Base-by-base conservation (phyloP, 371 early-diverging fungal species). In the Mucor sp. region DNA sequence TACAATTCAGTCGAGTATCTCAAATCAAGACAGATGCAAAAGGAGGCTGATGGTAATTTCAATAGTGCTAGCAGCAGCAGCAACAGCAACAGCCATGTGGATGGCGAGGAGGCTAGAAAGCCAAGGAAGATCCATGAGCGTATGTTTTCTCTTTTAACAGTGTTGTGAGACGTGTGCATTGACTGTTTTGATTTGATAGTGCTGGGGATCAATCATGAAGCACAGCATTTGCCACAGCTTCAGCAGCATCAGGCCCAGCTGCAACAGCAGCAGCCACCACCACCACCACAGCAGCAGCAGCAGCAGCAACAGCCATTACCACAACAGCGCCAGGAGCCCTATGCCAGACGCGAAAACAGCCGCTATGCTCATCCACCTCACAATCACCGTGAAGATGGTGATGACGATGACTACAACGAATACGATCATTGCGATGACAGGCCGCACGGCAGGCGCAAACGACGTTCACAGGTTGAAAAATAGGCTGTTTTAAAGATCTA, bases 91-190 rank as follows among this genome's bases (percentile, higher is more conserved):
- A 47, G 21, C 21, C 48, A 47, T 21, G 8, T 23, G 48, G 9
- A n/a, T 9, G 23, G 55, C 25, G 56, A 50, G 21, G 50, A 25
- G 12, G 15, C 35, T 3, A 67, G 65, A 32, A 67, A 71, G 30
- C 72, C 68, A 14, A 60, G 62, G 27, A 72, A 72, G 39, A 65
- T 72, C 27, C 65, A 72, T 53, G 71, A 71, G 43, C 35, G 70
- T 69, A 69, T 60, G 63, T 33, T 6, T 59, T n/a, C n/a, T n/a
- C n/a, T n/a, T n/a, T n/a, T n/a, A n/a, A n/a, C n/a, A n/a, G n/a
- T n/a, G n/a, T n/a, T n/a, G n/a, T n/a, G n/a, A n/a, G n/a, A n/a
- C n/a, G n/a, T n/a, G n/a, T n/a, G n/a, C n/a, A n/a, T n/a, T n/a
- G n/a, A n/a, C n/a, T n/a, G n/a, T n/a, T n/a, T n/a, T 43, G 4